Evolutionary conservation across 2,329 filamentous ascomycete species (phyloP).

Genomic region (Neopestalotiopsis rosae): DNA sequence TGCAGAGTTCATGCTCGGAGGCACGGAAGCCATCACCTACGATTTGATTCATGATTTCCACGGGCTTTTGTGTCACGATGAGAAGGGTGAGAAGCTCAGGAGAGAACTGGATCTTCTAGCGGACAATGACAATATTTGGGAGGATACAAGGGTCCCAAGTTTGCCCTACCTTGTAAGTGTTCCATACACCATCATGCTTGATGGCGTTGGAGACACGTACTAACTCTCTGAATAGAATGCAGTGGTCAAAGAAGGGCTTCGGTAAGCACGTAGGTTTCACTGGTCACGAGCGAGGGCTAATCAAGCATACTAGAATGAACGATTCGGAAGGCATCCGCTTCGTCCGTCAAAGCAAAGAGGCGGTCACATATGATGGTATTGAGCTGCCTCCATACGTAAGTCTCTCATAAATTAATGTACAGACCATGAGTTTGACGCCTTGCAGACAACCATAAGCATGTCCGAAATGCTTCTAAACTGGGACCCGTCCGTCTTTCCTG

Average conservation of each 20-base stretch:
- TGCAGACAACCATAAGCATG: conserved; percentile 14
- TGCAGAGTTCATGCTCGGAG: conserved; percentile 14
- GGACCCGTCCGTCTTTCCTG: conserved; percentile 7
- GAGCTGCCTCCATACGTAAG: conserved; percentile 7
- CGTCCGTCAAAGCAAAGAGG: conserved; percentile 8
- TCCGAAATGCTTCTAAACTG: conserved; percentile 14
- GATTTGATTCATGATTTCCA: conserved; percentile 12
- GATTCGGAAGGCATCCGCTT: conserved; percentile 11
- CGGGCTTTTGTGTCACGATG: not conserved
- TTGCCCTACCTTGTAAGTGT: not conserved
- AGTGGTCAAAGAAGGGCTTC: conserved; percentile 7
- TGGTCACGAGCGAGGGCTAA: not conserved
- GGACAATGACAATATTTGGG: not conserved
- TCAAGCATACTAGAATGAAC: not conserved
- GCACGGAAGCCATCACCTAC: conserved; percentile 7
- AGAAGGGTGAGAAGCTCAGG: not conserved
- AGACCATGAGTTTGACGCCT: not conserved
- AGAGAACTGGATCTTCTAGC: not conserved
- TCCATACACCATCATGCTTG: not conserved
- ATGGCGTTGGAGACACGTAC: not conserved
- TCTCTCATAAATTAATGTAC: not conserved
- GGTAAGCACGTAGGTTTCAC: not conserved
- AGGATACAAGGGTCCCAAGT: conserved; percentile 3
- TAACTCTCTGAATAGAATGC: not conserved
- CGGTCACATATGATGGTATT: not conserved